Conservation (phyloP, 2,329 filamentous ascomycete genomes). For the Exophiala sp. region DNA sequence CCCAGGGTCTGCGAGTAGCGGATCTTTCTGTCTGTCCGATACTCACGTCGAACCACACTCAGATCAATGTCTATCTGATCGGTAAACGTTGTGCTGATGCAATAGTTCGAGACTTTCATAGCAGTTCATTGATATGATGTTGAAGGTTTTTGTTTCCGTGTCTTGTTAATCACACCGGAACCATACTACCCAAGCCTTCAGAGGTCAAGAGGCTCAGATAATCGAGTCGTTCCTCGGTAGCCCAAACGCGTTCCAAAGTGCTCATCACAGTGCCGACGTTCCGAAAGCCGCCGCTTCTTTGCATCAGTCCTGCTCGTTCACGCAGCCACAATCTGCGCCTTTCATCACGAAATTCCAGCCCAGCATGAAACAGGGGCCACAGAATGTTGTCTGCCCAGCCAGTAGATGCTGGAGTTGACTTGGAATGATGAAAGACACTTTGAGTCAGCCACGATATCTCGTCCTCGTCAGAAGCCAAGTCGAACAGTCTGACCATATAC, state of each 20-base stretch:
- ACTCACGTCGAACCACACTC: slow-evolving; percentile 48
- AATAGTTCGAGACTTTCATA: background rate
- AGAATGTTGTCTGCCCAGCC: slow-evolving; percentile 9
- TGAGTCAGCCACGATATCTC: slow-evolving; percentile 5
- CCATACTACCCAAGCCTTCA: background rate
- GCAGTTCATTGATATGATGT: too few relatives aligned
- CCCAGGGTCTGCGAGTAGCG: slow-evolving; percentile 38
- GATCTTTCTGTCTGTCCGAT: slow-evolving; percentile 44
- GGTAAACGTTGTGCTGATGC: slow-evolving; percentile 45
- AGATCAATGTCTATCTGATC: slow-evolving; percentile 53
- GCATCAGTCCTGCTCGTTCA: slow-evolving; percentile 1
- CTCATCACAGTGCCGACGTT: slow-evolving; percentile 10
- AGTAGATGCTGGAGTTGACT: background rate
- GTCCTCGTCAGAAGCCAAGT: background rate
- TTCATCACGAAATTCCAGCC: slow-evolving; percentile 1
- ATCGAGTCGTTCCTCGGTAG: background rate
- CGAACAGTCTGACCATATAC: slow-evolving; percentile 8
- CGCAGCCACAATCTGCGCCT: background rate
- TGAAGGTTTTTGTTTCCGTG: background rate
- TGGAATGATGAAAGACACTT: slow-evolving; percentile 10
- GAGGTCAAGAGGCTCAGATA: background rate
- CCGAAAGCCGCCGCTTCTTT: slow-evolving; percentile 6
- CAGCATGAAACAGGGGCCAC: slow-evolving; percentile 12
- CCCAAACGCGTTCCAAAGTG: slow-evolving; percentile 8
- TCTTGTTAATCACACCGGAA: slow-evolving; percentile 1